Evolutionary conservation across 345 rosid species (phyloP).

Genomic region (Noccaea caerulescens): DNA sequence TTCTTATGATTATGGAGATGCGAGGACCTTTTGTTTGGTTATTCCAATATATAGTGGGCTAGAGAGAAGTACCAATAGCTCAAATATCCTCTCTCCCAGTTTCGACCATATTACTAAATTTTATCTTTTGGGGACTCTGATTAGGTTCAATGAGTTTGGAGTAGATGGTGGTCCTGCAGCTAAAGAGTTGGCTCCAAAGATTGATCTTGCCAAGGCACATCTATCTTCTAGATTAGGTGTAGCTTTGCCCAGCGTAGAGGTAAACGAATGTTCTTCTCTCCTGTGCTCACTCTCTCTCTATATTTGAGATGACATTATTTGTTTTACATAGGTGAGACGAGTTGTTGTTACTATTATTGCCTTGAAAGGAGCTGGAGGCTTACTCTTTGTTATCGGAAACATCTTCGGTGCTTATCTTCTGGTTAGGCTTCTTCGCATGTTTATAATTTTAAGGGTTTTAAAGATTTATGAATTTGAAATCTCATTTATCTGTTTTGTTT

Average conservation of each 20-base stretch:
- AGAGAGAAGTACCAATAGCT: background rate
- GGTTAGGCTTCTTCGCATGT: conserved; percentile 50
- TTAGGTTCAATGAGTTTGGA: conserved; percentile 66
- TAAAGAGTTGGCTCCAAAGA: conserved; percentile 72
- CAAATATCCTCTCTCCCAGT: background rate
- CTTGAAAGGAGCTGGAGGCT: conserved; percentile 76
- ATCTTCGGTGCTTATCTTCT: conserved; percentile 74
- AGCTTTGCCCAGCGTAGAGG: conserved; percentile 65
- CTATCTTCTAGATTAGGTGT: conserved; percentile 59
- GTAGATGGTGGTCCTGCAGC: conserved; percentile 91
- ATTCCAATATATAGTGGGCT: no score
- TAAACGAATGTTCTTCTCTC: conserved; percentile 37
- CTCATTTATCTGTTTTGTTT: conserved; percentile 20
- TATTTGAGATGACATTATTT: conserved; percentile 15
- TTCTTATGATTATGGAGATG: background rate
- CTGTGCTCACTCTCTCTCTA: background rate
- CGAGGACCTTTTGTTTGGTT: background rate
- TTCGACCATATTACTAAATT: background rate
- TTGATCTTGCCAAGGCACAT: conserved; percentile 57
- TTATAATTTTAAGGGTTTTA: background rate
- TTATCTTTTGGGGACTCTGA: background rate
- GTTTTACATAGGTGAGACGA: conserved; percentile 55
- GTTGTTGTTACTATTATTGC: conserved; percentile 49
- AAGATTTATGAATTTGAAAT: background rate
- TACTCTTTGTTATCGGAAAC: conserved; percentile 78